Base-by-base conservation (phyloP, 768 basidiomycete species). In the Suillus alpinus region DNA sequence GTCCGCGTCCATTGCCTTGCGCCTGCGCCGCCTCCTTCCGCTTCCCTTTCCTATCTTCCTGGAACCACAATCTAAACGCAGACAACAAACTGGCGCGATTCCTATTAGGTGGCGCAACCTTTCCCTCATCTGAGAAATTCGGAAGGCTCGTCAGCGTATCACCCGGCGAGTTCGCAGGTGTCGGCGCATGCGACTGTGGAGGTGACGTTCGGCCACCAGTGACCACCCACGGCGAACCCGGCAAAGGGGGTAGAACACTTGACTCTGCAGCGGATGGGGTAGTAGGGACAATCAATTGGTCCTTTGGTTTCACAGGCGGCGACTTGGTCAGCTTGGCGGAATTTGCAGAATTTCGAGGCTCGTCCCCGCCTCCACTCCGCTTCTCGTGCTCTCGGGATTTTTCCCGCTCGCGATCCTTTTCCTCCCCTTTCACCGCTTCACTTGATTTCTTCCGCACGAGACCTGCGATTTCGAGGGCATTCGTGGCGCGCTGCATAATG, bases 401-500 rank as follows among this genome's bases (percentile, higher is more conserved):
- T 69, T 84, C 80, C 62, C 66, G 66, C 59, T 75, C 67, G 43
- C 66, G 67, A 39, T 78, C 75, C 56, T 70, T 75, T 61, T 87
- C 84, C 50, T 87, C 85, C 44, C 88, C 88, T 61, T 79, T 80
- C 10, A 93, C 84, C 6, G 78, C 88, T 70, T 94, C 93, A 0
- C 83, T 75, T 4, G 88, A 90, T 74, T 91, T 94, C 76, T 94
- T 94, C 62, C 88, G 77, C 51, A 93, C 90, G 10, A 95, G 74
- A 3, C 92, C 90, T 13, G 89, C 90, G 10, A 91, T 93, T 71
- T 93, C 92, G 29, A 94, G 80, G 1, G 91, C 93, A 1, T 94
- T 96, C 2, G 94, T 95, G 0, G 94, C 95, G 29, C 95, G 86
- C 68, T 98, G 95, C 83, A 98, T 92, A 72, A 98, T 97, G 68